phyloP scores from a whole-genome alignment of 805 yeast species.

The Starmerella davenportii region DNA sequence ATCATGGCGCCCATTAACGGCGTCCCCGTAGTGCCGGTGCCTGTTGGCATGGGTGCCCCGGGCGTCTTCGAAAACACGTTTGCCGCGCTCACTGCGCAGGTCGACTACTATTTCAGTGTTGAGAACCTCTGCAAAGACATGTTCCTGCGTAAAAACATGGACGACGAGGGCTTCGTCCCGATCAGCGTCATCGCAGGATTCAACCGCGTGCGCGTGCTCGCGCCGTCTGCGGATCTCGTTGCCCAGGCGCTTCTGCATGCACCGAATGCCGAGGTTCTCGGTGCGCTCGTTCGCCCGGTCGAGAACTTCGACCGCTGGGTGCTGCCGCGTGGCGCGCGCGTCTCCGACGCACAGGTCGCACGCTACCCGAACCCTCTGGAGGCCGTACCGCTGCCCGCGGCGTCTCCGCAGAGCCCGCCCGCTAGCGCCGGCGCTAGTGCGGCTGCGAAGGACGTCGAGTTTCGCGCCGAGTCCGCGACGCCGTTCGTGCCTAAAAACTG shows the following conservation, averaged over 20 bases:
- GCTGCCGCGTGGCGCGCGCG: slow-evolving; percentile 35
- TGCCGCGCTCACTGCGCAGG: slow-evolving; percentile 33
- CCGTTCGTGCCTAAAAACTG: slow-evolving; percentile 25
- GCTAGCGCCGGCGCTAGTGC: slow-evolving; percentile 6
- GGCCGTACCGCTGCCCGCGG: slow-evolving; percentile 27
- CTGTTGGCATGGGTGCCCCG: slow-evolving; percentile 1
- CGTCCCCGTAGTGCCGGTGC: slow-evolving; percentile 8
- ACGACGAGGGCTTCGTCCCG: slow-evolving; percentile 54
- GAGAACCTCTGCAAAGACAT: slow-evolving; percentile 78
- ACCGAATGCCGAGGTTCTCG: slow-evolving; percentile 35
- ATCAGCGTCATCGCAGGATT: slow-evolving; percentile 46
- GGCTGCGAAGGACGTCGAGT: slow-evolving; percentile 15
- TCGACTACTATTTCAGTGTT: slow-evolving; percentile 77
- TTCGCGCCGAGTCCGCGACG: slow-evolving; percentile 23
- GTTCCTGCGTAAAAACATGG: slow-evolving; percentile 67
- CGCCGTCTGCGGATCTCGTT: slow-evolving; percentile 37
- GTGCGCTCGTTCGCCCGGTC: slow-evolving; percentile 42
- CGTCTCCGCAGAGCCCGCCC: slow-evolving; percentile 19
- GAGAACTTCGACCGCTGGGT: slow-evolving; percentile 51
- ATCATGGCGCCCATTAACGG: slow-evolving; percentile 2
- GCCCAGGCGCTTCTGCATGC: slow-evolving; percentile 38
- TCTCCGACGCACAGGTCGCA: slow-evolving; percentile 11
- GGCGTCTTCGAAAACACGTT: slow-evolving; percentile 6
- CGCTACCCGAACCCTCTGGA: background rate
- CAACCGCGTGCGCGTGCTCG: slow-evolving; percentile 53